Conservation (phyloP, 1,284 basidiomycete species). For the Tetrapyrgos nigripes region DNA sequence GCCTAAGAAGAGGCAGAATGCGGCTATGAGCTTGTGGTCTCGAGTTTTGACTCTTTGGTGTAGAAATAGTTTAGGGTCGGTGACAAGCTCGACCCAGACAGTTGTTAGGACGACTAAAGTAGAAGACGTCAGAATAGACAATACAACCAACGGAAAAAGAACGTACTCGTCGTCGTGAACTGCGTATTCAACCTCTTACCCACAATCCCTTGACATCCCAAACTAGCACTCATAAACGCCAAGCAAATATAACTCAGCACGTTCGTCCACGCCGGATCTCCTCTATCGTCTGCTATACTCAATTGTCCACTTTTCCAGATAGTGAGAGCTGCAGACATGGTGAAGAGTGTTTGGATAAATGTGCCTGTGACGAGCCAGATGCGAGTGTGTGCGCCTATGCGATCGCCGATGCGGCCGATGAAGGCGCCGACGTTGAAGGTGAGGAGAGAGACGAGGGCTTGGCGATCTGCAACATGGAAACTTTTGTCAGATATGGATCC, state of each 20-base stretch:
- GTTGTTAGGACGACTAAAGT: conserved; percentile 64
- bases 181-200: conserved; percentile 68
- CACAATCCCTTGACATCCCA: conserved; percentile 72
- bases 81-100: conserved; percentile 76
- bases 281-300: conserved; percentile 50
- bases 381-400: conserved; percentile 61
- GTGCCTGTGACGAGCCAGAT: conserved; percentile 65
- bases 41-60: conserved; percentile 51
- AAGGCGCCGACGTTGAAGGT: conserved; percentile 67
- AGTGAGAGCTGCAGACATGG: conserved; percentile 60
- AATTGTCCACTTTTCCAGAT: conserved; percentile 54
- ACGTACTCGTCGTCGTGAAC: conserved; percentile 63
- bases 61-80: conserved; percentile 64
- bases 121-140: background rate
- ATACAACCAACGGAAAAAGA: background rate
- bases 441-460: conserved; percentile 67
- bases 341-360: conserved; percentile 64
- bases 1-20: conserved; percentile 65
- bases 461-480: conserved; percentile 69
- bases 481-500: conserved; percentile 46
- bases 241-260: conserved; percentile 59
- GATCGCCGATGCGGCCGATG: conserved; percentile 63
- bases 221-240: conserved; percentile 64
- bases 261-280: conserved; percentile 60
- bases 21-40: conserved; percentile 65